Base-by-base conservation (phyloP, 331 rosid genomes). In the Spiraea crenata region DNA sequence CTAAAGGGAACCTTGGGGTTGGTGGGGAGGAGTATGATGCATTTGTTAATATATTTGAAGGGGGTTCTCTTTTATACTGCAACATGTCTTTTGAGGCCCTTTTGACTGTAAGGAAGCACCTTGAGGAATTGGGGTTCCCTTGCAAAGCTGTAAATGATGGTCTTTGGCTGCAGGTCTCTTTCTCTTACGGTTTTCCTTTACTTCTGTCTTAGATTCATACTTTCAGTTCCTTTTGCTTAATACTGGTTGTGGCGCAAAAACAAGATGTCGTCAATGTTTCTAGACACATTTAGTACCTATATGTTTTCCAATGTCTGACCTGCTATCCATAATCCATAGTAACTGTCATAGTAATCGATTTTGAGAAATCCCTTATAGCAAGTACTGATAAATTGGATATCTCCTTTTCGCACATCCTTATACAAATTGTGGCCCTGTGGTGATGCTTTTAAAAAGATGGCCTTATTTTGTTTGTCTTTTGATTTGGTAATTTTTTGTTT, bases 111-210 rank as follows among this genome's bases (percentile, higher is more conserved):
- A 82, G 99, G 83, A 95, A 82, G 85, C 96, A 91, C 63, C 99
- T 95, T 65, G 99, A 95, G 76, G 96, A 89, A 77, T 75, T 86
- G 73, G 95, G 90, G 40, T 95, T 95, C 86, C 97, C 99, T 48
- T 91, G 99, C 93, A 89, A 91, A 85, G 99, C 99, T 81, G 90
- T 91, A 73, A 95, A 91, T 76, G 95, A 95, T 50, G 95, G 95
- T 71, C 89, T 91, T 64, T 93, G 99, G 99, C 89, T 95, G 73
- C 99, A 91, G 99, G 97, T 93, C 67, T 76, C 85, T 64, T 69
- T 15, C 48, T 69, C 64, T 19, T 50, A 57, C 52, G 31, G 46
- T 60, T 52, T 34, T 48, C 57, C 49, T 45, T 62, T 60, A 35
- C 31, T 38, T 70, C 16, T 50, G 14, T 50, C 55, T 14, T 50